These are phyloP conservation scores for Boletus subparvulus DNA, from an alignment of 768 basidiomycete species.

Conservation along the genomic window DNA sequence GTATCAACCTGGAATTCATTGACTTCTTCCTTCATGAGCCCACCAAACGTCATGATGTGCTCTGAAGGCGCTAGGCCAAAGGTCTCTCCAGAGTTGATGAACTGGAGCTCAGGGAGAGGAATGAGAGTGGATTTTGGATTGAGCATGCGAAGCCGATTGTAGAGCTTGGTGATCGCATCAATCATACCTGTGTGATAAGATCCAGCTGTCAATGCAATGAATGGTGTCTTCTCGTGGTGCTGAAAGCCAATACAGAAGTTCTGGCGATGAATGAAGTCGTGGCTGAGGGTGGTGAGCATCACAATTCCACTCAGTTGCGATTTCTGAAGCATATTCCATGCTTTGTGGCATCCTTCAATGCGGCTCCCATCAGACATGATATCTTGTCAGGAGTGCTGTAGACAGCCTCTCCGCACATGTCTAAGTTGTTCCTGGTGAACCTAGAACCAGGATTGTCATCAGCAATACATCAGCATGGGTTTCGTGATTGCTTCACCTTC, in stretches of 20 bases:
- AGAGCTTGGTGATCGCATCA: neutral
- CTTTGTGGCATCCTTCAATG: neutral
- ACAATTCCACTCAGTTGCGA: no score
- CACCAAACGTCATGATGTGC: neutral
- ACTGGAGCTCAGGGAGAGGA: neutral
- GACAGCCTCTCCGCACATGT: no score
- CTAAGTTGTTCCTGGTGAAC: no score
- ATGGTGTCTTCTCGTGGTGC: neutral
- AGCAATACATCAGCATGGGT: no score
- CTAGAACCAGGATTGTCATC: no score
- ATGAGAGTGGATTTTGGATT: neutral
- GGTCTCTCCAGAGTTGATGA: neutral
- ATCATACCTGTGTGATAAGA: neutral
- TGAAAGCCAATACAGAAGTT: neutral
- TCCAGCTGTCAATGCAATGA: neutral
- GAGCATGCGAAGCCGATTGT: neutral
- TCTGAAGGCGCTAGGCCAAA: neutral
- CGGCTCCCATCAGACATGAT: neutral
- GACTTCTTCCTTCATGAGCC: neutral
- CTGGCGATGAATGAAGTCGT: neutral
- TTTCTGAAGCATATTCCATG: neutral
- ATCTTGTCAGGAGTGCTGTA: no score
- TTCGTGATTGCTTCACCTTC: no score
- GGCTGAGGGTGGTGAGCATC: neutral
- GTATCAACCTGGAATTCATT: neutral